Base-by-base conservation (phyloP, 176 grass and related monocot species). In the Luzula sylvatica region DNA sequence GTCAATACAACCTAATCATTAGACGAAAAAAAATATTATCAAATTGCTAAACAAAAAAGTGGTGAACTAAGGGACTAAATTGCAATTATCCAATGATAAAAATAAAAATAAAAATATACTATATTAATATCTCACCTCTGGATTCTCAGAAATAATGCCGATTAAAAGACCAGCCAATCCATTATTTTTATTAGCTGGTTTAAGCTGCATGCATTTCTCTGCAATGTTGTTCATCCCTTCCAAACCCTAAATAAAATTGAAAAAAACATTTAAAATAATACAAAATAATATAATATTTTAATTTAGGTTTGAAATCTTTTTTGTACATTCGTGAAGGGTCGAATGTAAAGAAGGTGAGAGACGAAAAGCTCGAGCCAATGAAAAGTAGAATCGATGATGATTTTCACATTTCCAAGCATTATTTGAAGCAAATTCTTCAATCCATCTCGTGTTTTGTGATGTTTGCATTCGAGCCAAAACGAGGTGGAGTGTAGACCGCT, bases 401-500 rank as follows among this genome's bases (percentile, higher is more conserved):
- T 66, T 69, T 78, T 89, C 55, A 84, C 45, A 53, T 86, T 81
- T n/a, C 90, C 90, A 75, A 86, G 55, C 80, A 96, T 78, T 48
- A 96, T 96, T 61, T 89, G 85, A 71, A 96, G 86, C 65, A 96
- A 78, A 55, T 79, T 96, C 66, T 70, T 88, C 65, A 96, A 81
- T 43, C 90, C 84, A 56, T 89, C 84, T 40, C 84, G 56, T 39
- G 90, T 96, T 82, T 74, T 79, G 52, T 62, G 70, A 65, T 89
- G 90, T 62, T 71, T 38, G 2, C 90, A 96, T 68, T 89, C 84
- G 56, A 96, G 82, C 90, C 90, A 96, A 70, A 88, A 96, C 62
- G 90, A 74, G 68, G 80, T 89, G 26, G 67, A 70, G 25, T 96
- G 77, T 40, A 96, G 68, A 70, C 78, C 84, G 58, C 59, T 96